A percentile compares a stretch with the other conserved stretches of the same genome.
Evolutionary conservation across 192 early-diverging fungal species (phyloP).

Genomic region (Linnemannia exigua): DNA sequence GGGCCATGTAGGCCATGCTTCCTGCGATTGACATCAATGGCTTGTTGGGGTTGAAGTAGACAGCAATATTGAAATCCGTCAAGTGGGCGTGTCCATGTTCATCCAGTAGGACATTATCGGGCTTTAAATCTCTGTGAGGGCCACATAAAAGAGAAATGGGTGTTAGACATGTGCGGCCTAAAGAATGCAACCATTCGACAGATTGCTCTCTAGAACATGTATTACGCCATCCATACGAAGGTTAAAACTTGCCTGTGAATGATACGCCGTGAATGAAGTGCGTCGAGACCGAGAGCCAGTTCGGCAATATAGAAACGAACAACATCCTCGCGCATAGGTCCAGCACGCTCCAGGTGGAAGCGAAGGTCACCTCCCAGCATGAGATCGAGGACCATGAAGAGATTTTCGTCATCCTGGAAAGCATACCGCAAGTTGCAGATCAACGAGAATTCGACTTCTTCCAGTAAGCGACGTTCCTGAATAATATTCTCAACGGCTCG

Average conservation of each 20-base stretch:
- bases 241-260: conserved; percentile 73
- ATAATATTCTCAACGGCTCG: conserved; percentile 91
- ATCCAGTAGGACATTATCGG: conserved; percentile 87
- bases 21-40: conserved; percentile 83
- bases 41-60: conserved; percentile 72
- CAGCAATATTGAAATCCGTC: conserved; percentile 92
- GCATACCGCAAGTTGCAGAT: conserved; percentile 94
- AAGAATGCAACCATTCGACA: neutral
- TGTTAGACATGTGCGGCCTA: neutral
- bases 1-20: conserved; percentile 92
- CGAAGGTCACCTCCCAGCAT: conserved; percentile 97
- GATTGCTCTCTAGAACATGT: conserved; percentile 1
- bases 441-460: conserved; percentile 87
- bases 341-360: conserved; percentile 84
- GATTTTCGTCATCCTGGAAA: conserved; percentile 94
- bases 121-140: conserved; percentile 80
- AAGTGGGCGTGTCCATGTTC: conserved; percentile 85
- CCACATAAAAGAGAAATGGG: conserved; percentile 8
- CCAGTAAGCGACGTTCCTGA: conserved; percentile 89
- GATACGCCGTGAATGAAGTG: conserved; percentile 78
- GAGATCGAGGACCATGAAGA: conserved; percentile 95
- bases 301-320: conserved; percentile 85
- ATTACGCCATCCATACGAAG: neutral
- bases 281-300: conserved; percentile 71
- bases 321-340: conserved; percentile 73